Base-by-base conservation (phyloP, 2,329 filamentous ascomycete genomes). In the Fusarium sp. region DNA sequence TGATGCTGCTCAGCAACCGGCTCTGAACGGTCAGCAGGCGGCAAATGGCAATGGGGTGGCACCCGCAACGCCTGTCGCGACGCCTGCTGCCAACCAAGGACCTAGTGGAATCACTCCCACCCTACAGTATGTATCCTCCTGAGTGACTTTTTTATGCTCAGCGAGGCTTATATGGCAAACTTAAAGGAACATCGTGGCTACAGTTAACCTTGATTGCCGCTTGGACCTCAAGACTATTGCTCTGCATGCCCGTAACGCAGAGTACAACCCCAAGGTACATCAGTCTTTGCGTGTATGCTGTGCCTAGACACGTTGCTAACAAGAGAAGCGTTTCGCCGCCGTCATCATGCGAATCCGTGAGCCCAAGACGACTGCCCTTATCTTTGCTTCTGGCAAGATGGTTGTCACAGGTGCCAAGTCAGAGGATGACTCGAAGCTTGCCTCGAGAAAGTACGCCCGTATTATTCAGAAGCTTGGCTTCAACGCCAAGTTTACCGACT, bases 401-500 rank as follows among this genome's bases (percentile, higher is more conserved):
- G 96, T 98, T 45, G 96, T 98, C 17, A 98, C 96, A 54, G 95
- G 95, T 83, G 95, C 95, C 67, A 98, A 98, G 83, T 97, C 93
- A 2, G 96, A 98, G 78, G 96, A 98, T 79, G 96, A 98, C 78
- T 97, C 93, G 62, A 97, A 97, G 84, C 89, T 99, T 76, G 96
- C 96, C 10, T 96, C 92, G 62, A 90, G 95, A 82, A 99, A 99
- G 83, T 98, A 98, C 78, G 96, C 96, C 52, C 94, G 96, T 76
- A 98, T 99, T 81, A 98, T 99, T 75, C 96, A 99, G 86, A 99
- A 99, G 85, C 92, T 99, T 63, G 96, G 96, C 67, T 99, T 99
- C 87, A 97, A 97, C 73, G 95, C 96, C 75, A 97, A 97, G 88
- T 98, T 99, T 82, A 97, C 94, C 71, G 96, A 99, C 80, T 99